Conservation (phyloP, 2,329 filamentous ascomycete genomes). For the Chaetomiaceae sp. region DNA sequence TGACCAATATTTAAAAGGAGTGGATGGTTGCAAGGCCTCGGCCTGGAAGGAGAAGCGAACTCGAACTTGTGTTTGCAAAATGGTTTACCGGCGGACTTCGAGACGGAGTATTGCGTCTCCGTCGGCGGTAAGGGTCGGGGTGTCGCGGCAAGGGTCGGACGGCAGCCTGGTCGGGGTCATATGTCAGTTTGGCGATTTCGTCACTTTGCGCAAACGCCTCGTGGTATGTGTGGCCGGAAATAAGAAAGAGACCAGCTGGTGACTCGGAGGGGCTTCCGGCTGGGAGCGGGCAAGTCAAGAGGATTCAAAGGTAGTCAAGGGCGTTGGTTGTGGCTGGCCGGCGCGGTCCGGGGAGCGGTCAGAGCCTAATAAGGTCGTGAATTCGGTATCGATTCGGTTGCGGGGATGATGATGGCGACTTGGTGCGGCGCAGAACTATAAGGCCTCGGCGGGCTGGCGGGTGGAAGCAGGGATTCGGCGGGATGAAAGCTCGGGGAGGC, state of each 20-base stretch:
- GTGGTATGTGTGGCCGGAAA: slow-evolving; percentile 13
- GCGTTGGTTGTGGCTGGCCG: neutral
- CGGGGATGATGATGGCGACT: slow-evolving; percentile 17
- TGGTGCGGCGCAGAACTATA: slow-evolving; percentile 24
- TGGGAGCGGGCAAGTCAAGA: neutral
- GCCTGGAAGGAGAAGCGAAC: slow-evolving; percentile 13
- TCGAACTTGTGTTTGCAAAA: slow-evolving; percentile 8
- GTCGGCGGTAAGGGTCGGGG: slow-evolving; percentile 12
- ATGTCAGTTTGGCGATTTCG: slow-evolving; percentile 28
- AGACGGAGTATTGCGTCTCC: slow-evolving; percentile 9
- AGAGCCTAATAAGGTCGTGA: slow-evolving; percentile 13
- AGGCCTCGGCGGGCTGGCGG: slow-evolving; percentile 12
- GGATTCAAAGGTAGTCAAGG: neutral
- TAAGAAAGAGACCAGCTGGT: slow-evolving; percentile 11
- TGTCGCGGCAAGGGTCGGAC: slow-evolving; percentile 26
- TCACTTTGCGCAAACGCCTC: slow-evolving; percentile 19
- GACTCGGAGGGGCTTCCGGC: neutral
- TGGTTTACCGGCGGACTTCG: slow-evolving; percentile 13
- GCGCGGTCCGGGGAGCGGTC: slow-evolving; percentile 12
- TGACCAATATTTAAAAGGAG: slow-evolving; percentile 26
- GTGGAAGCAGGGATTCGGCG: slow-evolving; percentile 12
- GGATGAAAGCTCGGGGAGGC: neutral
- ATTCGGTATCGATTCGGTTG: slow-evolving; percentile 9
- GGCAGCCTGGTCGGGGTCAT: slow-evolving; percentile 29
- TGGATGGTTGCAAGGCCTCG: slow-evolving; percentile 16